Percentiles rank a stretch among this genome's conserved stretches.
These are phyloP conservation scores for Monascus ruber DNA, from an alignment of 2,329 filamentous ascomycete species.

Conservation along the genomic window DNA sequence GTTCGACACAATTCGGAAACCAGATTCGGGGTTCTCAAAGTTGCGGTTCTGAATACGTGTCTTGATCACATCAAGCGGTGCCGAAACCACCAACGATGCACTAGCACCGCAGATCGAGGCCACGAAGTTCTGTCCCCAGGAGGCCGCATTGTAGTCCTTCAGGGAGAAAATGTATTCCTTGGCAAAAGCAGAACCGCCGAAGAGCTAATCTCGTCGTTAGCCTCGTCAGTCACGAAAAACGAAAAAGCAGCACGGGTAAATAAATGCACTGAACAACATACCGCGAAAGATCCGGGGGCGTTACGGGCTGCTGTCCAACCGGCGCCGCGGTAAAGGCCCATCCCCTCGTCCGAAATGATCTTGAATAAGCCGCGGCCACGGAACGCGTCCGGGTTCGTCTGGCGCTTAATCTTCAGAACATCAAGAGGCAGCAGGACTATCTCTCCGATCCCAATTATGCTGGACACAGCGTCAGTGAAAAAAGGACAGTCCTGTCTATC, in stretches of 20 bases:
- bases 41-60: conserved; percentile 97
- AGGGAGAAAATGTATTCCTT: conserved; percentile 93
- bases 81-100: conserved; percentile 91
- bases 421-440: conserved; percentile 91
- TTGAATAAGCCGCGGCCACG: conserved; percentile 79
- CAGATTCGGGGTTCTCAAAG: conserved; percentile 94
- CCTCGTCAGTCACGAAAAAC: conserved; percentile 2
- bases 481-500: conserved; percentile 4
- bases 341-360: conserved; percentile 88
- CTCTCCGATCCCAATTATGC: conserved; percentile 92
- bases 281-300: conserved; percentile 90
- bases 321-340: conserved; percentile 90
- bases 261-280: conserved; percentile 39
- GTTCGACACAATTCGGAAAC: conserved; percentile 79
- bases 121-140: conserved; percentile 93
- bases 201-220: conserved; percentile 49
- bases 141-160: conserved; percentile 86
- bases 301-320: conserved; percentile 97
- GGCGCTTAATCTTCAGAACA: conserved; percentile 97
- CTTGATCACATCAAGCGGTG: conserved; percentile 94
- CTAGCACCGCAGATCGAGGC: conserved; percentile 92
- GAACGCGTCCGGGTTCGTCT: conserved; percentile 98
- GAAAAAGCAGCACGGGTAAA: not conserved
- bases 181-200: conserved; percentile 91
- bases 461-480: conserved; percentile 23